phyloP scores from a whole-genome alignment of 176 grass and related monocot species.

The Triticum urartu region DNA sequence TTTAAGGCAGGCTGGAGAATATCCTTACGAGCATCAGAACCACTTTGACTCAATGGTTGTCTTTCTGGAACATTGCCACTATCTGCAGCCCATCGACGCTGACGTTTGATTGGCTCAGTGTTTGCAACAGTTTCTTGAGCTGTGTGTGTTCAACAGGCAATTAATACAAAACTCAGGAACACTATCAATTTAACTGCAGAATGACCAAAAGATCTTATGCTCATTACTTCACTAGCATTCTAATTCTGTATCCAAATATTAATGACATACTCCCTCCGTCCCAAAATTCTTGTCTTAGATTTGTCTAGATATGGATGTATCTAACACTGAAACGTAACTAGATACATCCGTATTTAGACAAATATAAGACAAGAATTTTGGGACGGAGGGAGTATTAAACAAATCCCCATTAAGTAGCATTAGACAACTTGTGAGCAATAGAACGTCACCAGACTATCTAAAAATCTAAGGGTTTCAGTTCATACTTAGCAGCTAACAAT shows the following conservation, averaged over 20 bases:
- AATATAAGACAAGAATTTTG: no score
- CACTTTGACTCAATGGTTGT: constrained; percentile 43
- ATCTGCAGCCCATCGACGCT: constrained; percentile 75
- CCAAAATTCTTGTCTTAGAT: no score
- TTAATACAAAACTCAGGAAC: neutral
- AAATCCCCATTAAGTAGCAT: constrained; percentile 4
- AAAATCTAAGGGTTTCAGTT: neutral
- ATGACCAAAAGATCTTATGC: neutral
- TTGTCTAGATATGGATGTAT: no score
- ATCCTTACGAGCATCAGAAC: constrained; percentile 58
- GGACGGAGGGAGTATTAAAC: neutral
- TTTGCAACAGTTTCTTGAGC: constrained; percentile 50
- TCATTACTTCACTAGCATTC: constrained; percentile 7
- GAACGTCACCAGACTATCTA: neutral
- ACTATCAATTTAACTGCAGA: neutral
- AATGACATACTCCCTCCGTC: neutral
- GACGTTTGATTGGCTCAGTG: constrained; percentile 76
- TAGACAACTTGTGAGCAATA: neutral
- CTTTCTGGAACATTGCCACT: constrained; percentile 60
- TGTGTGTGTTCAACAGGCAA: constrained; percentile 41
- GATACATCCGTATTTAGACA: no score
- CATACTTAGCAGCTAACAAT: neutral
- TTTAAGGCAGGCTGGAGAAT: constrained; percentile 52
- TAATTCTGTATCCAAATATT: neutral
- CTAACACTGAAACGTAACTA: no score